Evolutionary conservation across 306 rosid genomes (phyloP).

Genomic region (Dryas alaskensis): DNA sequence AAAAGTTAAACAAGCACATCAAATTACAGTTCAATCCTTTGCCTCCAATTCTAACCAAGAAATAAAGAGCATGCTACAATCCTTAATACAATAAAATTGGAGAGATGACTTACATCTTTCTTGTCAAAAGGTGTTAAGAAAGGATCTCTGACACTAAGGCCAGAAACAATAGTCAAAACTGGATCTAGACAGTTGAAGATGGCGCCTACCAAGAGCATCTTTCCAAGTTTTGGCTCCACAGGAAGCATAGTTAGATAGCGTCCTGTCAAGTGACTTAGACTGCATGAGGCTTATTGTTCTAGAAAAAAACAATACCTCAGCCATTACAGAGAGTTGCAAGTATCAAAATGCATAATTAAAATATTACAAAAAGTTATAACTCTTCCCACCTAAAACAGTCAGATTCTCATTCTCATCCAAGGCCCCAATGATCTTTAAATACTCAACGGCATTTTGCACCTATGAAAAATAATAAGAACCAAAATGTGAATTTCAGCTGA

Average conservation of each 20-base stretch:
- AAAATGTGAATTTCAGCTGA: constrained; percentile 22
- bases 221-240: constrained; percentile 96
- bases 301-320: not conserved
- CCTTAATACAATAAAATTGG: not conserved
- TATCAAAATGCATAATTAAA: constrained; percentile 6
- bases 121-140: constrained; percentile 81
- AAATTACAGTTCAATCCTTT: not conserved
- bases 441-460: constrained; percentile 96
- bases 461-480: constrained; percentile 32
- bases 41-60: not conserved
- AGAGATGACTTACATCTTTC: constrained; percentile 69
- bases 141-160: constrained; percentile 97
- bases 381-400: constrained; percentile 66
- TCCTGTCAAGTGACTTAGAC: constrained; percentile 55
- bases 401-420: constrained; percentile 87
- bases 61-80: constrained; percentile 2
- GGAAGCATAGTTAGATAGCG: constrained; percentile 78
- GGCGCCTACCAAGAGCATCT: constrained; percentile 86
- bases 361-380: not conserved
- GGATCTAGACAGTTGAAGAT: constrained; percentile 93
- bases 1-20: not conserved
- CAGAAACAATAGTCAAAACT: constrained; percentile 80
- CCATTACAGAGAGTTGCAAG: constrained; percentile 21
- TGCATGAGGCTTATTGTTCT: constrained; percentile 20
- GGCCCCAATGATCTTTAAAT: constrained; percentile 79